Evolutionary conservation across 1,139 yeast genomes (phyloP).

Genomic region (Candida gigantensis): DNA sequence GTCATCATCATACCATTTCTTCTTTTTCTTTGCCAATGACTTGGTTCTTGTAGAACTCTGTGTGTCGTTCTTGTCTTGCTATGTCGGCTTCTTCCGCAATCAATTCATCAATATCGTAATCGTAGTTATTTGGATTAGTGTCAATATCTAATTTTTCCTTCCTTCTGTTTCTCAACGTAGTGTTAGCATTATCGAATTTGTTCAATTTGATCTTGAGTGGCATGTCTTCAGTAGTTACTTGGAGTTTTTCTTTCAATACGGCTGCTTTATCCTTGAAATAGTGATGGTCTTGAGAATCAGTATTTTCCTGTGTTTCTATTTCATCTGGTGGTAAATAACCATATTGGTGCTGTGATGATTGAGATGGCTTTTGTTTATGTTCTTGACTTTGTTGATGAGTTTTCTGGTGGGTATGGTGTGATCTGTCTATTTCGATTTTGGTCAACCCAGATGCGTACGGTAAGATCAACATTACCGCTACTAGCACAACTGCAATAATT

Average conservation of each 20-base stretch:
- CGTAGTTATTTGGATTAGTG: slow-evolving; percentile 35
- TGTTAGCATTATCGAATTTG: slow-evolving; percentile 20
- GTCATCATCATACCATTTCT: slow-evolving; percentile 29
- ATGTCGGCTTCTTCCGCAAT: slow-evolving; percentile 29
- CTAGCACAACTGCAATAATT: slow-evolving; percentile 28
- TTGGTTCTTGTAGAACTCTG: slow-evolving; percentile 29
- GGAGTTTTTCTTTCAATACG: slow-evolving; percentile 32
- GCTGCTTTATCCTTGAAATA: slow-evolving; percentile 24
- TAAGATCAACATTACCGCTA: slow-evolving; percentile 32
- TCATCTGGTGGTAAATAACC: slow-evolving; percentile 49
- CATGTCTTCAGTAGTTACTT: slow-evolving; percentile 39
- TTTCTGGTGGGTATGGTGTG: slow-evolving; percentile 12
- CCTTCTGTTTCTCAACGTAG: slow-evolving; percentile 21
- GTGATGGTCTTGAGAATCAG: slow-evolving; percentile 14
- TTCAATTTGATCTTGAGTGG: slow-evolving; percentile 39
- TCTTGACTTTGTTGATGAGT: slow-evolving; percentile 12
- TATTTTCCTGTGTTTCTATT: slow-evolving; percentile 14
- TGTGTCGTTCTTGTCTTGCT: slow-evolving; percentile 23
- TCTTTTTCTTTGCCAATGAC: slow-evolving; percentile 32
- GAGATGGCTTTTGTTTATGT: slow-evolving; percentile 6
- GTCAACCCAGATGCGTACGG: slow-evolving; percentile 46
- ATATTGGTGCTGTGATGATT: slow-evolving; percentile 6
- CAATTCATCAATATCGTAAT: slow-evolving; percentile 33
- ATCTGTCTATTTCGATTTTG: slow-evolving; percentile 25
- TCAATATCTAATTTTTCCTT: slow-evolving; percentile 37